Evolutionary conservation across 768 basidiomycete species (phyloP).

Genomic region (Termitomyces sp.): DNA sequence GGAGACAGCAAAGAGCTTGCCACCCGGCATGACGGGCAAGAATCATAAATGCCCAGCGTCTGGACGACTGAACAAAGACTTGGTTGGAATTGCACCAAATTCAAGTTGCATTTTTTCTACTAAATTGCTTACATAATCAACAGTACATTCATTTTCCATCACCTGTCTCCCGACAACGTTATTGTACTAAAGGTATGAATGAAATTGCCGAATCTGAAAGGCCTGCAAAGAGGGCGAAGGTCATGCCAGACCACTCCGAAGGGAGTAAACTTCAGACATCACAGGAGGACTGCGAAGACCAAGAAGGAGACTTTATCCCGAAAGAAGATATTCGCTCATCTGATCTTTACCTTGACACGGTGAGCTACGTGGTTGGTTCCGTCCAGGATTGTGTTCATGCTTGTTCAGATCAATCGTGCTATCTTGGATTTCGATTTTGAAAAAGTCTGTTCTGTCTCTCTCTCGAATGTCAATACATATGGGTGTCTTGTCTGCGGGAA

Average conservation of each 20-base stretch:
- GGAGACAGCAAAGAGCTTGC: neutral
- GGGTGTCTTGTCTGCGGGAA: conserved; percentile 97
- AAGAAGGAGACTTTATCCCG: conserved; percentile 24
- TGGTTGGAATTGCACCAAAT: neutral
- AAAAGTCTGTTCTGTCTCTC: conserved; percentile 95
- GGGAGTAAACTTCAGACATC: neutral
- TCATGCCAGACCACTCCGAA: conserved; percentile 1
- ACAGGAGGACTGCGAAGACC: conserved; percentile 25
- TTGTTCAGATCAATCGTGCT: conserved; percentile 75
- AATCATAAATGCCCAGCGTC: conserved; percentile 10
- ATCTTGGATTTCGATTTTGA: conserved; percentile 98
- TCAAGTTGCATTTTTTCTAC: neutral
- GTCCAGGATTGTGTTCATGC: conserved; percentile 5
- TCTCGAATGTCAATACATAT: conserved; percentile 96
- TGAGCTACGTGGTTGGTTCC: conserved; percentile 30
- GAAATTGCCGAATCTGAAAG: conserved; percentile 18
- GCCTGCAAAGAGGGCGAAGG: conserved; percentile 31
- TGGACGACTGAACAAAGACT: neutral
- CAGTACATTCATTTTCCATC: too few relatives aligned
- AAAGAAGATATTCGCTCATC: conserved; percentile 47
- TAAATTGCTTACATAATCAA: conserved; percentile 6
- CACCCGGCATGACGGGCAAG: conserved; percentile 6
- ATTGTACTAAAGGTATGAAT: conserved; percentile 4
- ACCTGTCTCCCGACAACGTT: neutral
- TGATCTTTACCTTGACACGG: conserved; percentile 94